These are phyloP conservation scores for Debaryomyces prosopidis DNA, from an alignment of 805 yeast species.

Conservation along the genomic window DNA sequence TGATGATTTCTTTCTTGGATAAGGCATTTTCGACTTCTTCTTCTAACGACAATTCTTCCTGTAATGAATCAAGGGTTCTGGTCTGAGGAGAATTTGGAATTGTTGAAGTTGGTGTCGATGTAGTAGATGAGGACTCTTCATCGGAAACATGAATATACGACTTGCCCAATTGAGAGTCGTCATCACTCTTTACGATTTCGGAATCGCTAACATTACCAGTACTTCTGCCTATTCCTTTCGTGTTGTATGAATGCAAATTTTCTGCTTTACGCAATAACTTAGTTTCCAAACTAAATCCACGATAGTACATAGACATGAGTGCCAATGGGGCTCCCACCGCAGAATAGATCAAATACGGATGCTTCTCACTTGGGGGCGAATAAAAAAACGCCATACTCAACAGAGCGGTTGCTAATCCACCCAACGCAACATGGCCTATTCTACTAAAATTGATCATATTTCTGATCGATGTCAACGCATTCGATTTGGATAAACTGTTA, in stretches of 20 bases:
- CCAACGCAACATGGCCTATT: slow-evolving; percentile 32
- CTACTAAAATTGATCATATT: slow-evolving; percentile 22
- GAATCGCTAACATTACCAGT: slow-evolving; percentile 5
- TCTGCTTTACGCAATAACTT: slow-evolving; percentile 12
- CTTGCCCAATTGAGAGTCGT: slow-evolving; percentile 32
- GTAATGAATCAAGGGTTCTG: not conserved
- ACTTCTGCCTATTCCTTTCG: not conserved
- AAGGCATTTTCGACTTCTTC: slow-evolving; percentile 45
- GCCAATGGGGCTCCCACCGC: slow-evolving; percentile 54
- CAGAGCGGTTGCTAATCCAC: slow-evolving; percentile 49
- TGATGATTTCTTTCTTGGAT: slow-evolving; percentile 31
- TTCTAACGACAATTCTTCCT: slow-evolving; percentile 37
- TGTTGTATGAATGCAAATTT: not conserved
- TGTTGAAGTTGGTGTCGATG: slow-evolving; percentile 29
- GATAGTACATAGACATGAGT: slow-evolving; percentile 19
- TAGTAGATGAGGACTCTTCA: slow-evolving; percentile 27
- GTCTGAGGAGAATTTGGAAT: slow-evolving; percentile 25
- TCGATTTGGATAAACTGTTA: slow-evolving; percentile 10
- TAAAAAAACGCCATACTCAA: slow-evolving; percentile 56
- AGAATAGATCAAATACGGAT: slow-evolving; percentile 72
- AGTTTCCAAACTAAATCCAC: slow-evolving; percentile 16
- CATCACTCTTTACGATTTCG: slow-evolving; percentile 9
- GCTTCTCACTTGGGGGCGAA: slow-evolving; percentile 58
- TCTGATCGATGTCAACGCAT: slow-evolving; percentile 14
- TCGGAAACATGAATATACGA: slow-evolving; percentile 46